Base-by-base conservation (phyloP, 2,329 filamentous ascomycete species). In the Pleurostoma richardsiae region DNA sequence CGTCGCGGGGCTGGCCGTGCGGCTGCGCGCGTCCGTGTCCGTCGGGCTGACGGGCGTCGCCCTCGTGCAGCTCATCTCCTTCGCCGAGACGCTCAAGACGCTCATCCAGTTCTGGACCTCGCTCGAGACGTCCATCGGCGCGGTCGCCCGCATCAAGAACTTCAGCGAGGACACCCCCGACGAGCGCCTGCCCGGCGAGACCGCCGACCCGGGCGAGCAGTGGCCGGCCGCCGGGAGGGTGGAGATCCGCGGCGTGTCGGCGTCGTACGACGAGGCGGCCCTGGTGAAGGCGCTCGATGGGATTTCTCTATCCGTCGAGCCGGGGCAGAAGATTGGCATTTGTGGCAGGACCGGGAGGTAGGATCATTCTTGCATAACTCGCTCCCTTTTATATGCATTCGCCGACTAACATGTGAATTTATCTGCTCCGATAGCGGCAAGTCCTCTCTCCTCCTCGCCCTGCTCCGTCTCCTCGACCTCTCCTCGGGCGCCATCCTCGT, bases 401-500 rank as follows among this genome's bases (percentile, higher is more conserved):
- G 19, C 19, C 19, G 19, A 19, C 19, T 19, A 19, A 19, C 19
- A 19, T 19, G 19, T 2, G 19, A 19, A 19, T 19, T 19, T 19
- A 19, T 19, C 19, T 19, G 19, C 19, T 19, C 19, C 19, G 19
- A 2, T 19, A 58, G 55, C 38, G 59, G 58, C 29, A 61, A 65
- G 47, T 61, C 56, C 2, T 59, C 56, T 1, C 49, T 64, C 2
- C 49, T 62, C 28, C 58, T 71, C 8, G 61, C 68, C 1, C 58
- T 79, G 4, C 68, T 77, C 48, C 68, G 74, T 19, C 67, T 79
- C 51, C 54, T 77, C 7, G 68, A 75, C n/a, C 57, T 67, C 10
- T 63, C 61, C 8, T 43, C 57, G 3, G 74, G 75, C 8, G 56
- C 50, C n/a, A 72, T 79, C 36, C 54, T 46, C 1, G 63, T 79